A percentile compares a stretch with the other conserved stretches of the same genome.
Evolutionary conservation across 257 asterid species (phyloP).

Genomic region (Ilex asprella): DNA sequence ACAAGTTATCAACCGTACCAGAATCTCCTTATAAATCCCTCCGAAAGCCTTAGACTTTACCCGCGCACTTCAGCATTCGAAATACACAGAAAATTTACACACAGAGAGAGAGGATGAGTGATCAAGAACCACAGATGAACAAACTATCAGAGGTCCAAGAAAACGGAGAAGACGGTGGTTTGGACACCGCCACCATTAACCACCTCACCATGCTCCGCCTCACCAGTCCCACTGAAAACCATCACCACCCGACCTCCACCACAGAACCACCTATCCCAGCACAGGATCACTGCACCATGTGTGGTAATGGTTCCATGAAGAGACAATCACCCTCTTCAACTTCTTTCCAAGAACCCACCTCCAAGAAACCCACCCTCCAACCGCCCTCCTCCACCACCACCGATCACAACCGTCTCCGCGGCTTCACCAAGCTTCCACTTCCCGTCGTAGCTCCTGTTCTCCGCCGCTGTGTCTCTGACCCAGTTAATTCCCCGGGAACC

Average conservation of each 20-base stretch:
- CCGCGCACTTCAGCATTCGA: no score
- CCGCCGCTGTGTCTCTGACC: background rate
- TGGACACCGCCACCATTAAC: no score
- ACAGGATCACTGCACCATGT: no score
- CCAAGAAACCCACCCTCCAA: slow-evolving; percentile 7
- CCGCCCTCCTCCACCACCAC: background rate
- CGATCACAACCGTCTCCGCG: background rate
- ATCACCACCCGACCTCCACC: background rate
- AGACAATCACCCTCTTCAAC: background rate
- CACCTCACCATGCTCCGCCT: no score
- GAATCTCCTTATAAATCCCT: no score
- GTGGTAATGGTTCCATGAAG: slow-evolving; percentile 4
- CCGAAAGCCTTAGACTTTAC: no score
- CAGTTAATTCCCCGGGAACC: background rate
- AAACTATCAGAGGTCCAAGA: no score
- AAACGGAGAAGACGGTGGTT: no score
- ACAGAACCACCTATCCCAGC: background rate
- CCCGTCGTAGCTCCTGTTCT: background rate
- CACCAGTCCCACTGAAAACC: slow-evolving; percentile 2
- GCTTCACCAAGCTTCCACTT: background rate
- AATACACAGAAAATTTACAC: no score
- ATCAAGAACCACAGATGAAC: no score
- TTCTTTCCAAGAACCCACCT: slow-evolving; percentile 4
- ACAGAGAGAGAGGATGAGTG: no score
- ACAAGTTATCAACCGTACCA: no score